phyloP scores from a whole-genome alignment of 768 basidiomycete species.

The Mrakia blollopis region DNA sequence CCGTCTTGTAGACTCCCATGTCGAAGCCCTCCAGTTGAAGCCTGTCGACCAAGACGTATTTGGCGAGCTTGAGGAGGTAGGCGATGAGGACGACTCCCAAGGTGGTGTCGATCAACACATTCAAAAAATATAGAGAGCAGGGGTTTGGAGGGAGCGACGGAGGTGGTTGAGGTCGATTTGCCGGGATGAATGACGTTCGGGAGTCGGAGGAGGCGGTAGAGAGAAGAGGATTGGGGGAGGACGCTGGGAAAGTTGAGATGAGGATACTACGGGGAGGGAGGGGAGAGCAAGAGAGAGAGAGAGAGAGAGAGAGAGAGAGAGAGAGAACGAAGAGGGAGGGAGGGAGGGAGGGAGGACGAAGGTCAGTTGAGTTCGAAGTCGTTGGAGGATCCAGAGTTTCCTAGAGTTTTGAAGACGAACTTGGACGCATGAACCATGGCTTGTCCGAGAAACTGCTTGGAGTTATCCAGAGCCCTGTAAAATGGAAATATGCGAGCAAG shows the following conservation, averaged over 20 bases:
- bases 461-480: neutral
- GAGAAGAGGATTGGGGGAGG: neutral
- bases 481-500: neutral
- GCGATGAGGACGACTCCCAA: slow-evolving; percentile 26
- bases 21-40: slow-evolving; percentile 17
- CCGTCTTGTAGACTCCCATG: slow-evolving; percentile 17
- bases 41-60: slow-evolving; percentile 13
- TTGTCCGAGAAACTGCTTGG: slow-evolving; percentile 30
- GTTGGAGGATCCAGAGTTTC: neutral
- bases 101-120: slow-evolving; percentile 28
- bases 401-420: neutral
- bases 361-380: neutral
- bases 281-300: neutral
- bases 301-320: too few species aligned
- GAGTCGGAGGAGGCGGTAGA: neutral
- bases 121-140: slow-evolving; percentile 29
- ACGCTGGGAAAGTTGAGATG: slow-evolving; percentile 29
- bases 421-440: slow-evolving; percentile 27
- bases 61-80: slow-evolving; percentile 11
- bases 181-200: neutral
- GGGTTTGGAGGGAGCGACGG: slow-evolving; percentile 16
- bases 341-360: neutral
- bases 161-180: neutral
- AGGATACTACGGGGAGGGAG: neutral
- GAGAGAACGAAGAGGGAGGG: neutral